These are phyloP conservation scores for Coniochaeta hoffmannii DNA, from an alignment of 2,329 filamentous ascomycete species.

Conservation along the genomic window DNA sequence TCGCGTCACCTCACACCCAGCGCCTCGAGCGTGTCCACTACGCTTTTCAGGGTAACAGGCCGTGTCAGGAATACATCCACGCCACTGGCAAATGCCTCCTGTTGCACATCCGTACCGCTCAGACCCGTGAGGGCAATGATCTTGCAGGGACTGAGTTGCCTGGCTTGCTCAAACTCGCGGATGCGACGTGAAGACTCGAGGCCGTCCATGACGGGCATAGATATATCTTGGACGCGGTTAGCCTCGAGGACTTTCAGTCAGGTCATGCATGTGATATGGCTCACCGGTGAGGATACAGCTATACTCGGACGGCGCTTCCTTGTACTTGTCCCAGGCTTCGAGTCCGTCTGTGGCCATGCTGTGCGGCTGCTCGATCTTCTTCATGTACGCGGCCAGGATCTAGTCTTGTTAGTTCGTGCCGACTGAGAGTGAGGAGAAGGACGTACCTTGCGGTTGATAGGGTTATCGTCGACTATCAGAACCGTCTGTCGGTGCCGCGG, in stretches of 20 bases:
- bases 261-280: background rate
- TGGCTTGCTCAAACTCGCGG: slow-evolving; percentile 37
- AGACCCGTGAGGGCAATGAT: slow-evolving; percentile 48
- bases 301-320: slow-evolving; percentile 14
- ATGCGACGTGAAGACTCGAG: slow-evolving; percentile 43
- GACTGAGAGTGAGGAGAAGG: background rate
- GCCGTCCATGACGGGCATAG: slow-evolving; percentile 51
- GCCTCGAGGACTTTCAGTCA: background rate
- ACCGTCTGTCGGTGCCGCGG: slow-evolving; percentile 7
- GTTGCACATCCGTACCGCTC: slow-evolving; percentile 39
- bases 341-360: slow-evolving; percentile 25
- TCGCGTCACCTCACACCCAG: background rate
- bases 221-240: slow-evolving; percentile 32
- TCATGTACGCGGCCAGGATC: slow-evolving; percentile 25
- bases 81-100: slow-evolving; percentile 45
- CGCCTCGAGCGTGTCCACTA: slow-evolving; percentile 1
- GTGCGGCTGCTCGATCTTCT: slow-evolving; percentile 22
- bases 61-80: slow-evolving; percentile 49
- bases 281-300: slow-evolving; percentile 26
- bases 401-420: slow-evolving; percentile 4
- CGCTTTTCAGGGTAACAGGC: slow-evolving; percentile 35
- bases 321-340: slow-evolving; percentile 24
- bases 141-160: slow-evolving; percentile 29
- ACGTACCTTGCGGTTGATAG: slow-evolving; percentile 26
- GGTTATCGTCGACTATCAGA: slow-evolving; percentile 33